A percentile compares a stretch with the other conserved stretches of the same genome.
These are phyloP conservation scores for Colletotrichum liriopes DNA, from an alignment of 2,329 filamentous ascomycete genomes.

Conservation along the genomic window DNA sequence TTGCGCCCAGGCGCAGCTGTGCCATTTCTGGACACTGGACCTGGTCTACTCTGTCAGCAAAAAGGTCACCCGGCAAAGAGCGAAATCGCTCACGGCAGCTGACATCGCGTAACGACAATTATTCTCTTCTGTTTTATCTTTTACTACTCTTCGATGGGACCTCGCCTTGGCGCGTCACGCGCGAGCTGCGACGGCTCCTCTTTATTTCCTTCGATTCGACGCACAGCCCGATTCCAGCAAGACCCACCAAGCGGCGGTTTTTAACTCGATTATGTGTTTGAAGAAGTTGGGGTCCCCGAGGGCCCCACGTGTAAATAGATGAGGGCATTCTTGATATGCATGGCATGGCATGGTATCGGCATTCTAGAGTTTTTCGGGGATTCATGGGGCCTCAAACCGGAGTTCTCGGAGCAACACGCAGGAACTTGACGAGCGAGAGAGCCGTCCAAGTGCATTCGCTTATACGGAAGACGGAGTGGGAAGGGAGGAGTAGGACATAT, in stretches of 20 bases:
- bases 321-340: slow-evolving; percentile 65
- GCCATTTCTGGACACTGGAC: slow-evolving; percentile 79
- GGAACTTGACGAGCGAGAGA: slow-evolving; percentile 48
- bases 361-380: slow-evolving; percentile 62
- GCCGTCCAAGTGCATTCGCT: slow-evolving; percentile 59
- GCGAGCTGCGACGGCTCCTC: slow-evolving; percentile 20
- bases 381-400: slow-evolving; percentile 57
- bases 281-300: slow-evolving; percentile 51
- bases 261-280: slow-evolving; percentile 44
- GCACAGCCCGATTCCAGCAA: slow-evolving; percentile 45
- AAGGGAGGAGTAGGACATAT: slow-evolving; percentile 39
- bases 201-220: slow-evolving; percentile 47
- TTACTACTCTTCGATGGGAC: slow-evolving; percentile 27
- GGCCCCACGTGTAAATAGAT: slow-evolving; percentile 63
- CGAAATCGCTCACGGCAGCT: slow-evolving; percentile 60
- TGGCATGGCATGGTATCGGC: slow-evolving; percentile 65
- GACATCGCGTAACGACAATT: slow-evolving; percentile 60
- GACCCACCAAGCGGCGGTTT: slow-evolving; percentile 44
- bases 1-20: slow-evolving; percentile 76
- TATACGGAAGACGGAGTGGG: slow-evolving; percentile 52
- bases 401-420: slow-evolving; percentile 64
- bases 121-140: slow-evolving; percentile 32
- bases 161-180: slow-evolving; percentile 1
- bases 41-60: slow-evolving; percentile 81
- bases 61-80: slow-evolving; percentile 72